Base-by-base conservation (phyloP, 208 protist genomes). In the Leishmania tropica region DNA sequence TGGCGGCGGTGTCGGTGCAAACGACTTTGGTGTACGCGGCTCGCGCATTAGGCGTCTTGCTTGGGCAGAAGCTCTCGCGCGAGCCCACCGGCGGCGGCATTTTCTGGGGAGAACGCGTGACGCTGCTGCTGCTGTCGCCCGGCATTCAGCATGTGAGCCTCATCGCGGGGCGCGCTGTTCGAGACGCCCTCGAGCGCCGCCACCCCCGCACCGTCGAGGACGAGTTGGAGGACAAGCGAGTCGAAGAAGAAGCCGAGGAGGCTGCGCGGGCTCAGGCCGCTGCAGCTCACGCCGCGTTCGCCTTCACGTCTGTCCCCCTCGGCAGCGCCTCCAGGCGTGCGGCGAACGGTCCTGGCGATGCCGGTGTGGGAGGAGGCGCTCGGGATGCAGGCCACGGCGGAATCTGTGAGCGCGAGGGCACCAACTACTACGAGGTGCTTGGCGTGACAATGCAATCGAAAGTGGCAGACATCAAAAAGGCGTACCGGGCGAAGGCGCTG, bases 371-470 rank as follows among this genome's bases (percentile, higher is more conserved):
- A 45, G 71, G 24, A 45, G 56, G 40, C 24, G 19, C 53, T 62
- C 40, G 68, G 54, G 21, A 70, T 35, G 48, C 45, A 1, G 40
- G 40, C 21, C 37, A n/a, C 2, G 24, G 51, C 11, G 65, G 76
- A 24, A 35, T 19, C 47, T 19, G 13, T 40, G 51, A n/a, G 3
- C 40, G 28, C 40, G 58, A 40, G 17, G 21, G 31, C 6, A 45
- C 74, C 19, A 85, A 93, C 82, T 88, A 89, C 72, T 96, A 97
- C 74, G 81, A 79, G 15, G 85, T 95, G 54, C 79, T 97, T 24
- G 89, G 90, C 11, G 91, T 97, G 28, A 51, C 78, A 8, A 83
- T 80, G 56, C 88, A 85, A 51, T 92, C 93, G 47, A 87, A 79
- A 74, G 75, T 42, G 24, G 84, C 80, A 37, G 93, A 93, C 67